Conservation (phyloP, 345 rosid species). For the Toxicodendron radicans region DNA sequence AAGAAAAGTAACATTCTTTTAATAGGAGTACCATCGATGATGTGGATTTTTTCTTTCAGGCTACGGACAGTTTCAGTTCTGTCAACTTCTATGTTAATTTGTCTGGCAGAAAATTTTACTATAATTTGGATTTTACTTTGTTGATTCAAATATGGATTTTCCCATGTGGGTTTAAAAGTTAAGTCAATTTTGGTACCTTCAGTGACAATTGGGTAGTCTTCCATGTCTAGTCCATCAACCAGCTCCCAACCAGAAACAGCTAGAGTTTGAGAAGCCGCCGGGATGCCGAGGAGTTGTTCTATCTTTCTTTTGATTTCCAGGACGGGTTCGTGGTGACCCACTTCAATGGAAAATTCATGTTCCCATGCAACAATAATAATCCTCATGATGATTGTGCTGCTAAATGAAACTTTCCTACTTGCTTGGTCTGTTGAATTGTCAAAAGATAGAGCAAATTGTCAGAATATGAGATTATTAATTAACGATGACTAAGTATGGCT, state of each 20-base stretch:
- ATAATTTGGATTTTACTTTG: conserved; percentile 39
- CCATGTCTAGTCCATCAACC: conserved; percentile 84
- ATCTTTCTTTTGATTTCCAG: conserved; percentile 59
- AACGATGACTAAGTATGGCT: no score
- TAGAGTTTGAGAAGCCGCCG: no score
- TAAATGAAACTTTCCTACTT: not conserved
- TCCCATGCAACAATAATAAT: conserved; percentile 46
- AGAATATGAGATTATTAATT: not conserved
- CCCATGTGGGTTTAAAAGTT: conserved; percentile 34
- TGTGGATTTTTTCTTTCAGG: conserved; percentile 82
- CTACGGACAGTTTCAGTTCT: conserved; percentile 73
- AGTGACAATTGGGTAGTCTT: conserved; percentile 75
- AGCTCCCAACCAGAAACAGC: conserved; percentile 67
- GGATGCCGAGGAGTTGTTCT: conserved; percentile 38
- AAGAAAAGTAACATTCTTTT: conserved; percentile 64
- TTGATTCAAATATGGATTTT: conserved; percentile 8
- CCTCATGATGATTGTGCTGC: conserved; percentile 37
- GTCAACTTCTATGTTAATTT: conserved; percentile 55
- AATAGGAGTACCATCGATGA: conserved; percentile 57
- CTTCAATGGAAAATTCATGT: conserved; percentile 53
- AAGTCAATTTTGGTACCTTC: conserved; percentile 76
- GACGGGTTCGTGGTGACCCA: conserved; percentile 56
- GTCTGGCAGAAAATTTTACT: conserved; percentile 58
- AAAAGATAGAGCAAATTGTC: not conserved
- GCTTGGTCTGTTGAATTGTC: not conserved